A percentile compares a stretch with the other conserved stretches of the same genome.
phyloP scores from a whole-genome alignment of 1,284 basidiomycete genomes.

The Puccinia polysora region DNA sequence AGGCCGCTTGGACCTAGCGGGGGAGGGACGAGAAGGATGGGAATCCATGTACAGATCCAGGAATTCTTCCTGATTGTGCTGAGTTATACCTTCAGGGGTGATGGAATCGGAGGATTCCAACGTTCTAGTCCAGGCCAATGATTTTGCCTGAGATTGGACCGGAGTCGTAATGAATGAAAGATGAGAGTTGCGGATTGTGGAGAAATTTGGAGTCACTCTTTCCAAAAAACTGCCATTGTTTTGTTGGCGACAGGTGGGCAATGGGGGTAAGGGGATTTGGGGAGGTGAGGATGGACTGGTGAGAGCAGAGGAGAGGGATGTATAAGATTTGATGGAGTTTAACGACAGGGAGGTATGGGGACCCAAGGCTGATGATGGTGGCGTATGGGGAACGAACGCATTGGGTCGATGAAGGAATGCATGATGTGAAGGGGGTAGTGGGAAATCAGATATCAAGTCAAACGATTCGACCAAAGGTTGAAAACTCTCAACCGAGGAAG shows the following conservation, averaged over 20 bases:
- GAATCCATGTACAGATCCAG: neutral
- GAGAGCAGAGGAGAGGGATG: too few relatives aligned
- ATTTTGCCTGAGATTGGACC: neutral
- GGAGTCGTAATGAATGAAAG: neutral
- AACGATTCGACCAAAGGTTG: neutral
- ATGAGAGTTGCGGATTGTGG: neutral
- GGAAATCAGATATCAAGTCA: constrained; percentile 12
- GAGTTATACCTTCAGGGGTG: too few relatives aligned
- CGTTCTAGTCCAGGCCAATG: neutral
- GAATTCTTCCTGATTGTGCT: neutral
- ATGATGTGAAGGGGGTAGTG: constrained; percentile 6
- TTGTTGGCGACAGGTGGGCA: neutral
- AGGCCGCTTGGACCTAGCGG: neutral
- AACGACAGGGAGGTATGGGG: too few relatives aligned
- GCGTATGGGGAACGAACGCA: neutral
- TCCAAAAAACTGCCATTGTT: neutral
- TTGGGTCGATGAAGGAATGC: too few relatives aligned
- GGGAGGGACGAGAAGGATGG: neutral
- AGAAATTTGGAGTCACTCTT: neutral
- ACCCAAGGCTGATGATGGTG: too few relatives aligned
- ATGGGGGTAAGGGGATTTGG: constrained; percentile 27
- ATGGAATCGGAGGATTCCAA: neutral
- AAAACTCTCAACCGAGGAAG: neutral
- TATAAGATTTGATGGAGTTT: too few relatives aligned
- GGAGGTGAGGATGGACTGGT: constrained; percentile 7